phyloP scores from a whole-genome alignment of 768 basidiomycete genomes.

The Chalciporus pseudorubinellus region DNA sequence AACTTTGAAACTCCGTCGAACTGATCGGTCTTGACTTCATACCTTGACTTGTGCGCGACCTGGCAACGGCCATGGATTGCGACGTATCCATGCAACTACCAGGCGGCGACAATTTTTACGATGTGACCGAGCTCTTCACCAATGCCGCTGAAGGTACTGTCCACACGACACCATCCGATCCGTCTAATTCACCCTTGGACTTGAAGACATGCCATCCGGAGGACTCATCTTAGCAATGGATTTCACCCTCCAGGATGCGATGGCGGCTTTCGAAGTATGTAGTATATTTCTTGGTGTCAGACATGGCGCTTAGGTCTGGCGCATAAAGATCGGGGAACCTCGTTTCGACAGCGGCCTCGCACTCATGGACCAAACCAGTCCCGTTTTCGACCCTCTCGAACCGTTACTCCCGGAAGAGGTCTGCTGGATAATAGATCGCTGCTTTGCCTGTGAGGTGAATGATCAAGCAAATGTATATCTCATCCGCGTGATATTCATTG shows the following conservation, averaged over 20 bases:
- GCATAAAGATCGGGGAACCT: slow-evolving; percentile 82
- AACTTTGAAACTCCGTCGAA: slow-evolving; percentile 32
- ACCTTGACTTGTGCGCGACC: background rate
- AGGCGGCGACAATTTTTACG: slow-evolving; percentile 58
- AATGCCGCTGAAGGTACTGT: slow-evolving; percentile 61
- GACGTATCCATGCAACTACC: slow-evolving; percentile 35
- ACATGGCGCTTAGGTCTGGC: slow-evolving; percentile 11
- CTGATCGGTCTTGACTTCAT: background rate
- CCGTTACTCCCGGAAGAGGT: slow-evolving; percentile 74
- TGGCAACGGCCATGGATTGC: slow-evolving; percentile 19
- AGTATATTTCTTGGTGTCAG: slow-evolving; percentile 2
- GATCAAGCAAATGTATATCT: slow-evolving; percentile 13
- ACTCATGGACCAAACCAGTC: slow-evolving; percentile 38
- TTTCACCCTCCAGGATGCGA: slow-evolving; percentile 82
- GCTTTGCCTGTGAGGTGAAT: slow-evolving; percentile 75
- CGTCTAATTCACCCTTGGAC: slow-evolving; percentile 18
- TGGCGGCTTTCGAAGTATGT: slow-evolving; percentile 86
- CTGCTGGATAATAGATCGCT: slow-evolving; percentile 84
- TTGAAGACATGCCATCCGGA: slow-evolving; percentile 59
- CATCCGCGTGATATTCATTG: slow-evolving; percentile 13
- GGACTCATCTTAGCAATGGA: slow-evolving; percentile 64
- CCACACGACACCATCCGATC: background rate
- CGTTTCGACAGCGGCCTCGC: slow-evolving; percentile 82
- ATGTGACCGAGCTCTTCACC: slow-evolving; percentile 59
- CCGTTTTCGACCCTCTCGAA: slow-evolving; percentile 60